Evolutionary conservation across 2,329 filamentous ascomycete species (phyloP), one percentile per base, ranked within the genome.

Genomic region (Hortaea werneckii): DNA sequence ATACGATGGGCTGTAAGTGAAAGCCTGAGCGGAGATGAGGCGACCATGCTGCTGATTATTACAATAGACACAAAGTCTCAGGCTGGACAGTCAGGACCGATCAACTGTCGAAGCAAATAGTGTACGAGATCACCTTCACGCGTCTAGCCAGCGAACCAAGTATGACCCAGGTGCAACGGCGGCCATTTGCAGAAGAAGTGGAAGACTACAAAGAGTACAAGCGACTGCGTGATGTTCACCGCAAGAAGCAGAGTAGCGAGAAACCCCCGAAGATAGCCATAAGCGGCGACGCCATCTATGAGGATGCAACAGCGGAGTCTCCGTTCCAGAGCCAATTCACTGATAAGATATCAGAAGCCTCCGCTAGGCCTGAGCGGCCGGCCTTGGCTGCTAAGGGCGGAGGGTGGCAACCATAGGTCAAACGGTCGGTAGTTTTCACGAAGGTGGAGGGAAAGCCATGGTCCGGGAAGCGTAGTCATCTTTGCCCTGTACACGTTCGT

Each of bases 191-290:
- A 1, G 66, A 66, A 37, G 71, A 74, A 45, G 50, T 71, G 5
- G 71, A 74, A 48, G 71, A 74, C 44, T 74, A 73, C 46, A 50
- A 54, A 5, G 69, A 72, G 42, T 73, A 71, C 58, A 73, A 73
- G 51, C 65, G 67, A 1, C 48, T 70, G 6, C 58, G 59, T 5
- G 45, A 46, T 12, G 28, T 46, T 27, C 43, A 43, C 5, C 42
- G 51, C 10, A 28, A 43, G 7, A 39, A 39, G 37, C 43, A 29
- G 29, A 11, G 27, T 11, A 32, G 28, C 4, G 35, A 20, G n/a
- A 29, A 29, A n/a, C 27, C 38, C 28, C 34, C n/a, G 12, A 35
- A 7, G 3, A 9, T 43, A 27, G 11, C 41, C 41, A 29, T 34
- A 7, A 12, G 7, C 11, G 39, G 39, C 26, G 39, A 41, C 11